These are phyloP conservation scores for Aspergillus ibericus DNA, from an alignment of 2,329 filamentous ascomycete genomes.

Conservation along the genomic window DNA sequence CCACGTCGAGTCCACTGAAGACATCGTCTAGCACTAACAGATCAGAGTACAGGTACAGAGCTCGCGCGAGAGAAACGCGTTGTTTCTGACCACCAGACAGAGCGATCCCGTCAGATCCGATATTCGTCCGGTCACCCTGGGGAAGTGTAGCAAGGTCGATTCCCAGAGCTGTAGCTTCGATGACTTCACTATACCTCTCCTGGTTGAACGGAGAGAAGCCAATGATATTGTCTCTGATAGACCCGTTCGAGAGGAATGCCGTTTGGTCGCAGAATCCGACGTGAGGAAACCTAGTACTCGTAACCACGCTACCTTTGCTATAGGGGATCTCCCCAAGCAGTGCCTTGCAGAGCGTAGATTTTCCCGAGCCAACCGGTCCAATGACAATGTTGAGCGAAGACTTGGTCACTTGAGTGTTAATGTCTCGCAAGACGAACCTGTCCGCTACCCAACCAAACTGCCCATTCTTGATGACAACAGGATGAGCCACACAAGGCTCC, in stretches of 20 bases:
- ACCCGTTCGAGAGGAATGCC: constrained; percentile 18
- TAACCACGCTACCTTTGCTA: constrained; percentile 18
- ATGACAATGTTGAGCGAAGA: constrained; percentile 29
- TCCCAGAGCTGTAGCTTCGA: background rate
- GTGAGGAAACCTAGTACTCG: background rate
- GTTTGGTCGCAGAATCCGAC: constrained; percentile 23
- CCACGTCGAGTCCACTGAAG: background rate
- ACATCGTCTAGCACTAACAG: background rate
- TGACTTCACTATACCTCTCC: background rate
- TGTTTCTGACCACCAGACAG: constrained; percentile 1
- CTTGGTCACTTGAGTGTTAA: constrained; percentile 12
- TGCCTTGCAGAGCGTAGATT: constrained; percentile 36
- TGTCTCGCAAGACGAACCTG: constrained; percentile 15
- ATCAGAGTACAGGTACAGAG: background rate
- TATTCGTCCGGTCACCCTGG: background rate
- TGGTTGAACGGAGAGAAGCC: constrained; percentile 8
- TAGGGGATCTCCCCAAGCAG: constrained; percentile 37
- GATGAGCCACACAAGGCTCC: background rate
- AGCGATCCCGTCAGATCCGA: background rate
- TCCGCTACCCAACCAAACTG: constrained; percentile 7
- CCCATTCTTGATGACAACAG: constrained; percentile 11
- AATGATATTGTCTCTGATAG: constrained; percentile 20
- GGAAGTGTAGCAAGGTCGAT: background rate
- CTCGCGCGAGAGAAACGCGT: background rate
- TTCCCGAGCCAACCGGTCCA: constrained; percentile 46